Evolutionary conservation across 805 yeast genomes (phyloP).

Genomic region (Nakazawaea populi): DNA sequence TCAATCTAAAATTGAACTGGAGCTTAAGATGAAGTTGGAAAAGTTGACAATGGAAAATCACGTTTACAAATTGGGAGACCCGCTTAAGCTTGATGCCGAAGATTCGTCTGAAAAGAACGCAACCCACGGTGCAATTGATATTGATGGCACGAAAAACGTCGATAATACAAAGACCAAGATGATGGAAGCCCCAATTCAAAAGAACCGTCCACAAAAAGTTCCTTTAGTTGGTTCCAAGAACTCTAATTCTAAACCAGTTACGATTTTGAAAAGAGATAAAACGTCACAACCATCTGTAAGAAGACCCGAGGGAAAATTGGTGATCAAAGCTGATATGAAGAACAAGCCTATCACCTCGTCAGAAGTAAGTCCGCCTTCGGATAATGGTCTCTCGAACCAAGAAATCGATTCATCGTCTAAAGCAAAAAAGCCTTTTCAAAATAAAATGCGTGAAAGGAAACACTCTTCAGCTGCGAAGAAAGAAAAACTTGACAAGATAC

Average conservation of each 20-base stretch:
- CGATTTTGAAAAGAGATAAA: background rate
- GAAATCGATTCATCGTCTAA: too few species aligned
- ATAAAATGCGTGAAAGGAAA: too few species aligned
- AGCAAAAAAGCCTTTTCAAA: too few species aligned
- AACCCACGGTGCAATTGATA: background rate
- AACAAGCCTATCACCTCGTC: too few species aligned
- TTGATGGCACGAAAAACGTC: background rate
- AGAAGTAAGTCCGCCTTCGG: too few species aligned
- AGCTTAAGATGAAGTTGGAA: constrained; percentile 47
- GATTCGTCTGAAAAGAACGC: background rate
- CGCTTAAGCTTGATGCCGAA: constrained; percentile 3
- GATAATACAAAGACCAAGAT: background rate
- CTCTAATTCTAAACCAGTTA: background rate
- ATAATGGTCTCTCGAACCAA: too few species aligned
- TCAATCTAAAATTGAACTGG: constrained; percentile 56
- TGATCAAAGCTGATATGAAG: background rate
- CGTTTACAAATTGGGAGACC: constrained; percentile 22
- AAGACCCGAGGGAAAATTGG: background rate
- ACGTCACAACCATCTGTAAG: background rate
- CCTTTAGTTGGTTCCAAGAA: background rate
- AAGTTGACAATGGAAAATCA: constrained; percentile 41
- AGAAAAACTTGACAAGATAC: too few species aligned
- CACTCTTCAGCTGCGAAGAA: too few species aligned
- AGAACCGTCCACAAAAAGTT: too few species aligned
- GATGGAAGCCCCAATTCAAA: background rate